Base-by-base conservation (phyloP, 768 basidiomycete species). In the Lentinula lateritia region DNA sequence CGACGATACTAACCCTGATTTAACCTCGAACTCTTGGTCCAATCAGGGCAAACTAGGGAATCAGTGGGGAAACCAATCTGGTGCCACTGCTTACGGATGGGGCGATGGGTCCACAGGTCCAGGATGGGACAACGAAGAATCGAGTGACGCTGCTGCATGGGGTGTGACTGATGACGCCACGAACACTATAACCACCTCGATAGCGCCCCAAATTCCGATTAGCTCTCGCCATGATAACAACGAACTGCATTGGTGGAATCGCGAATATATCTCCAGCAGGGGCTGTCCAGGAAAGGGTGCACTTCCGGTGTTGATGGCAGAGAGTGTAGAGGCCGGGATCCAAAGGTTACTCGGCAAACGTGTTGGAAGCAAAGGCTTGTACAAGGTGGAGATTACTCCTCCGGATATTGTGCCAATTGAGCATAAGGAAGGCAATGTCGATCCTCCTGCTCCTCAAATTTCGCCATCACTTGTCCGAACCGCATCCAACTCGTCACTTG, bases 371-470 rank as follows among this genome's bases (percentile, higher is more conserved):
- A 48, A 48, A 92, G 68, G 90, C 92, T 71, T 72, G 70, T 18
- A 74, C 76, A 50, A 92, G 90, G 91, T 92, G 86, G 86, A 82
- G 89, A 69, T 66, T 76, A 7, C 77, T 77, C 16, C 66, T 78
- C 18, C 80, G 83, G 46, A 75, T 74, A 43, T 71, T 60, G 48
- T 68, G 67, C 70, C 39, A 63, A 69, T 52, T 63, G 58, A 42
- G 60, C 55, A 57, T 13, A 38, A 18, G 15, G 46, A 48, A 8
- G 18, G 18, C 6, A 48, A 23, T 16, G 7, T 6, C 7, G 35
- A 35, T 13, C 52, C 15, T 39, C 61, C 34, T 39, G 52, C 32
- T 50, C 52, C 12, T 15, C 66, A 20, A 8, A 48, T 18, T 45
- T 48, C 58, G 59, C 66, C 56, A 28, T 39, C 36, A 52, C 66